These are phyloP conservation scores for Pichia sp. DNA, from an alignment of 1,139 yeast species.

Conservation along the genomic window DNA sequence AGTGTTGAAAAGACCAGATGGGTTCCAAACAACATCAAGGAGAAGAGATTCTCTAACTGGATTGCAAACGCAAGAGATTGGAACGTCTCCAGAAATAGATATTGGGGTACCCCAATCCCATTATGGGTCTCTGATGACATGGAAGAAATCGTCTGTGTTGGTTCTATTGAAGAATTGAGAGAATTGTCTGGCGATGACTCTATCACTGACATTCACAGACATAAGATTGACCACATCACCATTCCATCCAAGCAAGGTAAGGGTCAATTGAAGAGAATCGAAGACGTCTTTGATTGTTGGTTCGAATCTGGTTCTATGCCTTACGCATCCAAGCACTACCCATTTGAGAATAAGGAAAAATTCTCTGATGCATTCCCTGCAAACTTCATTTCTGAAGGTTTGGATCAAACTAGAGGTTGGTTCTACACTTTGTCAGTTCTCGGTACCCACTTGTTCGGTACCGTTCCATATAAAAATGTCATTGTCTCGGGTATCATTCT, in stretches of 20 bases:
- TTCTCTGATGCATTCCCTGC: slow-evolving; percentile 85
- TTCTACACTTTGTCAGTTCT: slow-evolving; percentile 93
- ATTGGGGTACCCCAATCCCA: slow-evolving; percentile 99
- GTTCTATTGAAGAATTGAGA: slow-evolving; percentile 81
- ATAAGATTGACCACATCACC: slow-evolving; percentile 80
- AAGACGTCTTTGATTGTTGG: slow-evolving; percentile 99
- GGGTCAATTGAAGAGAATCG: slow-evolving; percentile 81
- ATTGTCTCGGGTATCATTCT: slow-evolving; percentile 95
- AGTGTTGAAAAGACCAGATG: slow-evolving; percentile 84
- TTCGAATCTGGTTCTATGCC: slow-evolving; percentile 99
- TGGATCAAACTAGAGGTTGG: slow-evolving; percentile 99
- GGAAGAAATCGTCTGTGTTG: slow-evolving; percentile 88
- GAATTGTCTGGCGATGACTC: slow-evolving; percentile 73
- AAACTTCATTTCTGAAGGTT: slow-evolving; percentile 95
- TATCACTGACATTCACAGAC: slow-evolving; percentile 91
- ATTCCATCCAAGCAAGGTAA: slow-evolving; percentile 92
- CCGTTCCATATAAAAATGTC: slow-evolving; percentile 92
- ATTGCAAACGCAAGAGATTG: slow-evolving; percentile 98
- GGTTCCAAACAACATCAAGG: slow-evolving; percentile 90
- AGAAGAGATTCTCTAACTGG: slow-evolving; percentile 96
- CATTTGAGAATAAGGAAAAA: slow-evolving; percentile 74
- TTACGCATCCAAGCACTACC: slow-evolving; percentile 93
- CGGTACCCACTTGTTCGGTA: slow-evolving; percentile 89
- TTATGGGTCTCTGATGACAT: slow-evolving; percentile 94
- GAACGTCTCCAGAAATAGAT: slow-evolving; percentile 96